Conservation (phyloP, 2,329 filamentous ascomycete species). For the Neopestalotiopsis sp. region DNA sequence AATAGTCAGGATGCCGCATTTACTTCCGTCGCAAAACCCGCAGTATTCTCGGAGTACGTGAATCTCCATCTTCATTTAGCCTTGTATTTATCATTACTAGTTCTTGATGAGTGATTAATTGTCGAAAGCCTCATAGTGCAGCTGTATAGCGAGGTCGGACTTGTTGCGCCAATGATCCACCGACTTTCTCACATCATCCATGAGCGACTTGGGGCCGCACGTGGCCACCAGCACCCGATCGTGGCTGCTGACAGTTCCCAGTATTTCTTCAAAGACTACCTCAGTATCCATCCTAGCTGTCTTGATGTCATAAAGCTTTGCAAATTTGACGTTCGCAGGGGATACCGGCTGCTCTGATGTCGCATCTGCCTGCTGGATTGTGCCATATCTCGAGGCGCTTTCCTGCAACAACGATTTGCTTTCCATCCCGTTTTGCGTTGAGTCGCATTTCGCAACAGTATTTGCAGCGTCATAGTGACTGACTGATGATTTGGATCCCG, state of each 20-base stretch:
- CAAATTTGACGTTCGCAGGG: background rate
- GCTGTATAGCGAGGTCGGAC: background rate
- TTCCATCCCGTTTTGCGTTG: too few species aligned
- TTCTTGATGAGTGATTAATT: background rate
- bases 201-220: background rate
- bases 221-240: background rate
- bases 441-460: too few species aligned
- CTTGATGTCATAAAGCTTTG: background rate
- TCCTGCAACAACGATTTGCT: too few species aligned
- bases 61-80: background rate
- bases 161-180: background rate
- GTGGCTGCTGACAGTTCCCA: background rate
- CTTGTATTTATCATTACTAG: background rate
- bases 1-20: background rate
- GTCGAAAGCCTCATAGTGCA: background rate
- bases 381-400: background rate
- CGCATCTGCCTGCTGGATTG: background rate
- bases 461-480: too few species aligned
- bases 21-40: background rate
- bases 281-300: background rate
- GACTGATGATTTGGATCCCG: background rate
- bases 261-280: background rate
- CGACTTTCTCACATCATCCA: background rate
- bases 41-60: background rate
- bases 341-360: fast-evolving